These are phyloP conservation scores for Aspergillus saccharolyticus DNA, from an alignment of 495 filamentous ascomycete species.

Conservation along the genomic window DNA sequence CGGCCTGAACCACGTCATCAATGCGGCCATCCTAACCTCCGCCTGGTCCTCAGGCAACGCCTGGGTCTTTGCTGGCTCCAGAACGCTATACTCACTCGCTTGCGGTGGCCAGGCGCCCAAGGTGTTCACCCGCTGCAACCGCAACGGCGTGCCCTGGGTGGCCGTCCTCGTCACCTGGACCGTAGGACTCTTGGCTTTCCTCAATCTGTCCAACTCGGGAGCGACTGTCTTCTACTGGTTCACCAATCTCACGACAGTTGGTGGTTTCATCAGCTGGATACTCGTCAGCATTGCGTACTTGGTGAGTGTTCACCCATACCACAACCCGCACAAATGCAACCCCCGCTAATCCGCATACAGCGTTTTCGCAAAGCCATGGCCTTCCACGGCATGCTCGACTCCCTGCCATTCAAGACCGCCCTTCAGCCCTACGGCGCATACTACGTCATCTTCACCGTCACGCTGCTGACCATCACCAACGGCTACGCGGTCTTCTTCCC, in stretches of 20 bases:
- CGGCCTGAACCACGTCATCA: slow-evolving; percentile 66
- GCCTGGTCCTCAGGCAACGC: slow-evolving; percentile 68
- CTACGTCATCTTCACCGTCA: slow-evolving; percentile 51
- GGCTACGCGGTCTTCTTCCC: slow-evolving; percentile 63
- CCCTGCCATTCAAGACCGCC: slow-evolving; percentile 49
- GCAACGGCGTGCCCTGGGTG: slow-evolving; percentile 43
- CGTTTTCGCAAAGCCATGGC: slow-evolving; percentile 44
- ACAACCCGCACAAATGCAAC: neutral
- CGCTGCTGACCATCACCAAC: slow-evolving; percentile 57
- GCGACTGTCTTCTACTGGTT: slow-evolving; percentile 53
- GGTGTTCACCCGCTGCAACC: slow-evolving; percentile 36
- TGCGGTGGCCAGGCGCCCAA: slow-evolving; percentile 60
- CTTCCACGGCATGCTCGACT: slow-evolving; percentile 37
- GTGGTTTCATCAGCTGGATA: slow-evolving; percentile 58
- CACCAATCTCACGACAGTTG: slow-evolving; percentile 54
- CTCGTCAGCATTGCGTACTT: slow-evolving; percentile 28
- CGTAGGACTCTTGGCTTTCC: slow-evolving; percentile 45
- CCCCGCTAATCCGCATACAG: slow-evolving; percentile 11
- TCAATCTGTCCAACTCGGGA: slow-evolving; percentile 40
- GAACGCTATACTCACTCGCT: slow-evolving; percentile 73
- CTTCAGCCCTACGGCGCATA: slow-evolving; percentile 51
- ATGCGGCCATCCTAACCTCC: slow-evolving; percentile 64
- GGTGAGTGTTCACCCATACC: no score
- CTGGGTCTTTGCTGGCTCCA: slow-evolving; percentile 68
- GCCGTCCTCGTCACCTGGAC: slow-evolving; percentile 46